Base-by-base conservation (phyloP, 176 grass and related monocot species). In the Pharus latifolius region DNA sequence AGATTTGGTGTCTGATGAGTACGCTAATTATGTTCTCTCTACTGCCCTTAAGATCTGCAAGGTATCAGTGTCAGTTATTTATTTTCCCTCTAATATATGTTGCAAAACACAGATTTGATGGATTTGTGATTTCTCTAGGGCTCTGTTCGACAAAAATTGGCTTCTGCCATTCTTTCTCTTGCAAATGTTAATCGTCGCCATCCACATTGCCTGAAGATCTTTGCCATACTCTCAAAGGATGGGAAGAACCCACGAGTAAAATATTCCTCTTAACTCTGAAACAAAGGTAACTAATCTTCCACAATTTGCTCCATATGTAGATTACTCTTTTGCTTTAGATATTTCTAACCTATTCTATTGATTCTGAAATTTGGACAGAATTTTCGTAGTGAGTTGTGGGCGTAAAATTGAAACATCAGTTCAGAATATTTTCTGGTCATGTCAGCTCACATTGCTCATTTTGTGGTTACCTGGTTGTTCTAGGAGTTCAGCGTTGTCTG, bases 21-120 rank as follows among this genome's bases (percentile, higher is more conserved):
- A 41, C 38, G 88, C 83, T 38, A 91, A 91, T 50, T 91, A 83
- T 79, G 79, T 82, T 38, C 26, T 91, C 49, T 78, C 80, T 22
- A 82, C 58, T 15, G 75, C 83, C 33, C 70, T 86, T 24, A 14
- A 6, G 18, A 54, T 9, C 7, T 82, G 74, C 79, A 74, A 19
- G 78, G 79, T 72, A 71, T 5, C 26, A 10, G 12, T 7, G 16
- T 50, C 16, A 8, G 3, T 28, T 46, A 18, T 70, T 56, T 30
- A 14, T 67, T 65, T 3, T 27, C 56, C 56, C 30, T 7, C 17
- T n/a, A 69, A 1, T 50, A 22, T 51, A 24, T 75, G 8, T 44
- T 78, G 27, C 20, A 22, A 6, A 49, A 25, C 10, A 44, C 12
- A 49, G 2, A 45, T 4, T 2, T 63, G 11, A 77, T 49, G 30